A percentile compares a stretch with the other conserved stretches of the same genome.
Conservation (phyloP, 306 rosid species). For the Castanea crenata region DNA sequence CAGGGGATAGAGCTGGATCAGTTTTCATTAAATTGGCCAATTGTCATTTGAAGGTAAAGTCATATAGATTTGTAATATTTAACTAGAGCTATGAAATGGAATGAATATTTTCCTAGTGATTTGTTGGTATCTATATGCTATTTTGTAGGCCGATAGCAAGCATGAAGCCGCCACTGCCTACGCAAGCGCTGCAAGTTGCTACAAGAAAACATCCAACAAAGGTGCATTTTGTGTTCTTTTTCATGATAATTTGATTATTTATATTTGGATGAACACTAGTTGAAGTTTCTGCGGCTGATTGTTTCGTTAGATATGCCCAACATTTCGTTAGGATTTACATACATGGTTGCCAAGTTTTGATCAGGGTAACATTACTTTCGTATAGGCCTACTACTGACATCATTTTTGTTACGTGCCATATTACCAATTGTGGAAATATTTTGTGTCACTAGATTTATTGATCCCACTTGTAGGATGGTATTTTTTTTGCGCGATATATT, state of each 20-base stretch:
- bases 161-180: slow-evolving; percentile 55
- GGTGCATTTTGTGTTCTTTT: slow-evolving; percentile 23
- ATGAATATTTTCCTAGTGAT: background rate
- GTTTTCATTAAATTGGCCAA: slow-evolving; percentile 40
- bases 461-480: background rate
- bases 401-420: no score
- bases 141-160: slow-evolving; percentile 44
- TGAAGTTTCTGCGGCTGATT: background rate
- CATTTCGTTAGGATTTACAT: no score
- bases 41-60: slow-evolving; percentile 43
- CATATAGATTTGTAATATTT: no score
- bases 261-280: background rate
- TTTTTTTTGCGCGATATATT: background rate
- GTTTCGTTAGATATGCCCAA: background rate
- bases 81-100: no score
- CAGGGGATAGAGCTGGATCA: slow-evolving; percentile 56
- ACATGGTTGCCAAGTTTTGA: no score
- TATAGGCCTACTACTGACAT: no score
- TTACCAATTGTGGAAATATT: no score
- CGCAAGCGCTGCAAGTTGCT: slow-evolving; percentile 48
- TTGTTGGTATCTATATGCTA: background rate
- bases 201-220: slow-evolving; percentile 42
- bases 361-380: no score
- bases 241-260: background rate
- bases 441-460: no score